phyloP scores from a whole-genome alignment of 495 filamentous ascomycete species.

The Aspergillus haitiensis region DNA sequence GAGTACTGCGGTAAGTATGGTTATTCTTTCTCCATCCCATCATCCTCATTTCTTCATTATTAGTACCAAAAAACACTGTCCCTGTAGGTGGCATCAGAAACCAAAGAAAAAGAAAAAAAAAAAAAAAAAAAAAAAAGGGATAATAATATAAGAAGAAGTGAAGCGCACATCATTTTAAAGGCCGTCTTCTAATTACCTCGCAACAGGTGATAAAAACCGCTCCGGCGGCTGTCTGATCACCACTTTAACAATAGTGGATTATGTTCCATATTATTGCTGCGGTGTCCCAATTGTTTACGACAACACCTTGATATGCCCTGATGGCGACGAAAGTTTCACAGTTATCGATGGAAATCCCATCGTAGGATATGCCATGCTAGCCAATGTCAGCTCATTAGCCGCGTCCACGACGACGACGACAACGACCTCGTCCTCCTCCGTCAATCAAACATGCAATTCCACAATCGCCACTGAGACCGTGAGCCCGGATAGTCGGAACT shows the following conservation, averaged over 20 bases:
- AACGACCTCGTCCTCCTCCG: slow-evolving; percentile 26
- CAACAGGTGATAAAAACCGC: slow-evolving; percentile 16
- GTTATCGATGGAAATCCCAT: slow-evolving; percentile 23
- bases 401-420: slow-evolving; percentile 17
- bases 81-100: too few relatives aligned
- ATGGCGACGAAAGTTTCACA: slow-evolving; percentile 23
- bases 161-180: too few relatives aligned
- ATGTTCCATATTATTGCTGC: slow-evolving; percentile 34
- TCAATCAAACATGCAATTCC: slow-evolving; percentile 29
- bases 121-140: too few relatives aligned
- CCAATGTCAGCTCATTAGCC: slow-evolving; percentile 19
- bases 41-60: background rate
- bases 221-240: slow-evolving; percentile 31
- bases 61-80: too few relatives aligned
- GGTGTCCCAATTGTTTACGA: slow-evolving; percentile 25
- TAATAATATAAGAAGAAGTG: too few relatives aligned
- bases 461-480: background rate
- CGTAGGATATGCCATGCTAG: slow-evolving; percentile 25
- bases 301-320: slow-evolving; percentile 23
- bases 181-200: background rate
- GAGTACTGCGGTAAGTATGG: slow-evolving; percentile 15
- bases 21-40: slow-evolving; percentile 1
- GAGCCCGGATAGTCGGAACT: slow-evolving; percentile 35
- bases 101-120: too few relatives aligned
- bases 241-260: slow-evolving; percentile 22